Evolutionary conservation across 2,329 filamentous ascomycete genomes (phyloP), one percentile per base, ranked within the genome.

Genomic region (Epicoccum sorghinum): DNA sequence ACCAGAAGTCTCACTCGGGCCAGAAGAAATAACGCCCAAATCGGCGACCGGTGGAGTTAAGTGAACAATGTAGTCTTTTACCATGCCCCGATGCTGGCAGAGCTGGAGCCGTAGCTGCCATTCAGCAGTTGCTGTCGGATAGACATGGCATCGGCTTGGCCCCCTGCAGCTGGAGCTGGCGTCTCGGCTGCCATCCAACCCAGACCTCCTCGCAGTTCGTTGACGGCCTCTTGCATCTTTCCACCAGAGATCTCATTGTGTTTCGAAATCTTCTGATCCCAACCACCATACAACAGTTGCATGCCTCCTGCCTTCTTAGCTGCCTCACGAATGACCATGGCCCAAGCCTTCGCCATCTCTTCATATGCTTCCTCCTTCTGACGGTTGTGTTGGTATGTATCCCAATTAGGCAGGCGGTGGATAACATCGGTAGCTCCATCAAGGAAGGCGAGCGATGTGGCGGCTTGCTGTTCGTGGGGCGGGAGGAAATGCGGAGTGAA

Each of bases 341-440:
- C 88, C 95, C 95, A 99, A 1, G 95, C 95, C 68, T 89, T 91
- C 24, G 91, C 89, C 60, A 99, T 93, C 71, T 98, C 95, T 68
- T 99, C 93, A 71, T 99, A 99, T 6, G 93, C 93, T 60, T 91
- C 91, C 62, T 96, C 89, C 76, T 97, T 97, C 79, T 96, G 91
- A 66, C 96, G 85, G 62, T 93, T 93, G 77, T 97, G 89, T 59
- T 91, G 86, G 56, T 89, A 89, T 39, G 87, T 91, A 64, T 95
- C 90, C 92, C 93, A 99, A 68, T 96, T 86, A 3, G 95, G 95
- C 38, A 99, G 82, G 35, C 87, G 83, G 74, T 99, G 93, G 52
- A 98, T 89, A 52, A 98, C 86, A 61, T 93, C 87, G 29, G 95
- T 99, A 55, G 90, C 93, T 40, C 89, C 89, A 63, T 99, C 91